A percentile compares a stretch with the other conserved stretches of the same genome.
Evolutionary conservation across 805 yeast genomes (phyloP).

Genomic region (Metschnikowia lochheadii): DNA sequence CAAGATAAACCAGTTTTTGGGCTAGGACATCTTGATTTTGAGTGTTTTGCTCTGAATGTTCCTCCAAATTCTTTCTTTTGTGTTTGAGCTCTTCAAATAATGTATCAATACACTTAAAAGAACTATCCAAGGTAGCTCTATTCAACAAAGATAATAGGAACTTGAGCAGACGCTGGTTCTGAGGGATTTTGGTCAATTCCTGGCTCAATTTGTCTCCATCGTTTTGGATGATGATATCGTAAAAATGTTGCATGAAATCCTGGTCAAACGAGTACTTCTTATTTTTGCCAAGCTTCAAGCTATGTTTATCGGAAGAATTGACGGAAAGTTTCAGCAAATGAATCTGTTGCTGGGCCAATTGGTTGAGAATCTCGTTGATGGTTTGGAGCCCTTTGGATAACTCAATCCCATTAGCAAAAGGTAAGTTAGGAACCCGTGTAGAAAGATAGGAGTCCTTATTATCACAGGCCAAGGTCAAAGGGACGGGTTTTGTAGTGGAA

Average conservation of each 20-base stretch:
- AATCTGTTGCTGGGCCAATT: constrained; percentile 42
- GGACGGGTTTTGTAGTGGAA: constrained; percentile 2
- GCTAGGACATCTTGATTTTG: background rate
- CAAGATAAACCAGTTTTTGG: constrained; percentile 4
- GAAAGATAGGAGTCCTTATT: constrained; percentile 43
- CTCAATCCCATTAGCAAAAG: constrained; percentile 71
- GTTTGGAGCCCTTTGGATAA: constrained; percentile 49
- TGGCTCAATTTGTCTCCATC: constrained; percentile 41
- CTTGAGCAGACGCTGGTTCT: constrained; percentile 49
- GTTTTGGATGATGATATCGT: constrained; percentile 33
- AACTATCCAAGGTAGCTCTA: constrained; percentile 55
- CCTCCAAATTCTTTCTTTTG: too few species aligned
- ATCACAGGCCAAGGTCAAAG: constrained; percentile 24
- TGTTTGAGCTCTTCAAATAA: constrained; percentile 26
- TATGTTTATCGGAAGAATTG: constrained; percentile 9
- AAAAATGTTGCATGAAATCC: constrained; percentile 19
- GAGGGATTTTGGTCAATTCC: constrained; percentile 36
- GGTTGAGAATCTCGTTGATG: constrained; percentile 50
- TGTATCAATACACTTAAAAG: constrained; percentile 55
- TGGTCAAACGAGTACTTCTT: constrained; percentile 26
- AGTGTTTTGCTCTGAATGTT: too few species aligned
- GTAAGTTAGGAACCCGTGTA: constrained; percentile 67
- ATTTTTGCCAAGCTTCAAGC: constrained; percentile 22
- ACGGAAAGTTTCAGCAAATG: constrained; percentile 6
- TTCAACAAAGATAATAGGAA: constrained; percentile 58